These are phyloP conservation scores for Aureobasidium sp. DNA, from an alignment of 2,329 filamentous ascomycete genomes.

Conservation along the genomic window DNA sequence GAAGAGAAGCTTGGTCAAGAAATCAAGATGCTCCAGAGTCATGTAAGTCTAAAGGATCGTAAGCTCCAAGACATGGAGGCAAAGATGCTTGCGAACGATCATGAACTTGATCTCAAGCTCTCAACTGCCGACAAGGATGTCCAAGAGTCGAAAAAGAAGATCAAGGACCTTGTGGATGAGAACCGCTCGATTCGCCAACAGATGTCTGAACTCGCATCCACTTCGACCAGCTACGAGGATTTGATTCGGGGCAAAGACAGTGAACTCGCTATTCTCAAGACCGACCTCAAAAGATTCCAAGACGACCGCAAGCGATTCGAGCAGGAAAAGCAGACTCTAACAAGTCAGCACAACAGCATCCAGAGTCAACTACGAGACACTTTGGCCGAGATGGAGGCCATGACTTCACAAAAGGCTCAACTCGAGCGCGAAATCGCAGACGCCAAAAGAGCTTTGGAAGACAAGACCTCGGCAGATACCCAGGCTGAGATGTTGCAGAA, in stretches of 20 bases:
- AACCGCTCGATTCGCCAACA: slow-evolving; percentile 77
- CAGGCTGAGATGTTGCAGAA: slow-evolving; percentile 80
- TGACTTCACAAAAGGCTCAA: slow-evolving; percentile 74
- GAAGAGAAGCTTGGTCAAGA: slow-evolving; percentile 73
- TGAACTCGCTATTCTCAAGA: slow-evolving; percentile 74
- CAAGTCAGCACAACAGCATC: slow-evolving; percentile 69
- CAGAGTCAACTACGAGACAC: slow-evolving; percentile 69
- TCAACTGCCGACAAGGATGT: slow-evolving; percentile 71
- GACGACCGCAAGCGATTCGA: slow-evolving; percentile 71
- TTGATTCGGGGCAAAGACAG: slow-evolving; percentile 89
- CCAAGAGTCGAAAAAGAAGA: slow-evolving; percentile 60
- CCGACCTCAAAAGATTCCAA: slow-evolving; percentile 75
- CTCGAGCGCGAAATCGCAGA: slow-evolving; percentile 84
- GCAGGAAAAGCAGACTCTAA: slow-evolving; percentile 63
- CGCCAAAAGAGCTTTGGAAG: slow-evolving; percentile 75
- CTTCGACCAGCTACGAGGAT: slow-evolving; percentile 91
- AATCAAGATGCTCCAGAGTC: slow-evolving; percentile 83
- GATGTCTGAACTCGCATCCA: slow-evolving; percentile 76
- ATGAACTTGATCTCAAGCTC: slow-evolving; percentile 81
- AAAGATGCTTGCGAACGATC: slow-evolving; percentile 74
- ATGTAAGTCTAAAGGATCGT: slow-evolving; percentile 77
- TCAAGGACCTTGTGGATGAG: slow-evolving; percentile 69
- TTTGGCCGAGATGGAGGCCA: slow-evolving; percentile 78
- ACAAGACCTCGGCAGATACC: slow-evolving; percentile 80
- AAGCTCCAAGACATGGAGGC: slow-evolving; percentile 81